Evolutionary conservation across 768 basidiomycete genomes (phyloP), one percentile per base, ranked within the genome.

Genomic region (Boletus edulis): DNA sequence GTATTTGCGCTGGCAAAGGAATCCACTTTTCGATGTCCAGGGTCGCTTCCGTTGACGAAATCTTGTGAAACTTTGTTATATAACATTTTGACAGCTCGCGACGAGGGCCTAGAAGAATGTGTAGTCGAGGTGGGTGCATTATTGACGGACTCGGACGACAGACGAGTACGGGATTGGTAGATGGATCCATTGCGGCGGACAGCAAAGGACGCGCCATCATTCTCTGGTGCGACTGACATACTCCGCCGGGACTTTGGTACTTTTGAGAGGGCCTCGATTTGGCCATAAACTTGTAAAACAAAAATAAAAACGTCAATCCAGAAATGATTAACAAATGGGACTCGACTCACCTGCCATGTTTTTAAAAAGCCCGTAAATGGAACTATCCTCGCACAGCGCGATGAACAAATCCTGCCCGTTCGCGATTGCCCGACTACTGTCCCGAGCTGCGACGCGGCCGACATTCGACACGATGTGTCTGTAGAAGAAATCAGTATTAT

Each of bases 371-470:
- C 81, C 82, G 73, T 93, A 97, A 46, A 96, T 82, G 46, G 85
- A 78, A 61, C 91, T 86, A 71, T 97, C 95, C 72, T 97, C 95
- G 57, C 91, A 94, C 15, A 97, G 77, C 1, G 93, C 93, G 17
- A 85, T 79, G 68, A 93, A 94, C 43, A 98, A 74, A 69, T 97
- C 94, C 56, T 90, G 84, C 10, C 83, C 77, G 11, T 83, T 86
- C 22, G 94, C 94, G 22, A 74, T 76, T 4, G 86, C 80, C 46
- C 87, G 82, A 64, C 88, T 87, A 60, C 92, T 91, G 70, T 95
- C 91, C 51, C 94, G 84, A 43, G 90, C 84, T 14, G 87, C 86
- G 24, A 97, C 92, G 31, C 88, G 81, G 51, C 90, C 87, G 31
- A 95, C 85, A 64, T 88, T 92, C 12, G 88, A 83, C 46, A 94